Conservation (phyloP, 73 alveolate genomes). For the Paramecium biaurelia region DNA sequence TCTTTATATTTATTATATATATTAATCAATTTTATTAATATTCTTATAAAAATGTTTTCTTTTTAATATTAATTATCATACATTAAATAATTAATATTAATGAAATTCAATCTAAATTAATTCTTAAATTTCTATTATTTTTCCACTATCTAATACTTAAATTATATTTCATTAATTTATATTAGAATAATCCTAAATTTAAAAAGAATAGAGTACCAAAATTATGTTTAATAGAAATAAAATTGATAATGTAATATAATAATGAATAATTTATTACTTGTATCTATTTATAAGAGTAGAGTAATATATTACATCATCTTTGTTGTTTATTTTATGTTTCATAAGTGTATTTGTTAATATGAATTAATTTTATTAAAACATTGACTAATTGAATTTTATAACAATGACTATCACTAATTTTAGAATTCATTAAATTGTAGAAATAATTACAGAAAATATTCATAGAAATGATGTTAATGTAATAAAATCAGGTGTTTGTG, state of each 20-base stretch:
- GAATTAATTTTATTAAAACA: not conserved
- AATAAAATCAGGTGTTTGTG: not conserved
- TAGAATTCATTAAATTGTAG: not conserved
- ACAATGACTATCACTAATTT: not conserved
- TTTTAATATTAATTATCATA: not conserved
- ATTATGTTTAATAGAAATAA: too few species aligned
- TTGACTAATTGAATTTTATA: not conserved
- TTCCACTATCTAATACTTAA: not conserved
- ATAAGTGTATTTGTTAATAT: not conserved
- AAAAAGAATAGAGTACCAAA: not conserved
- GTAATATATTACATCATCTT: not conserved
- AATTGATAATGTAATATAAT: too few species aligned
- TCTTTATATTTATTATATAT: not conserved
- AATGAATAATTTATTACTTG: not conserved
- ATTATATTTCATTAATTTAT: too few species aligned
- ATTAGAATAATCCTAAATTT: not conserved
- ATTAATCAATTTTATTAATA: too few species aligned
- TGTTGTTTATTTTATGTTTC: not conserved
- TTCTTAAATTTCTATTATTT: too few species aligned
- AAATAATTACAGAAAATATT: not conserved
- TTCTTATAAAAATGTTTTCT: not conserved
- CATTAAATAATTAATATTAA: not conserved
- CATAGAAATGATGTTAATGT: not conserved
- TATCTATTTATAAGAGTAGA: not conserved
- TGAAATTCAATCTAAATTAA: too few species aligned